Base-by-base conservation (phyloP, 2,329 filamentous ascomycete species). In the Colletotrichum spinosum region DNA sequence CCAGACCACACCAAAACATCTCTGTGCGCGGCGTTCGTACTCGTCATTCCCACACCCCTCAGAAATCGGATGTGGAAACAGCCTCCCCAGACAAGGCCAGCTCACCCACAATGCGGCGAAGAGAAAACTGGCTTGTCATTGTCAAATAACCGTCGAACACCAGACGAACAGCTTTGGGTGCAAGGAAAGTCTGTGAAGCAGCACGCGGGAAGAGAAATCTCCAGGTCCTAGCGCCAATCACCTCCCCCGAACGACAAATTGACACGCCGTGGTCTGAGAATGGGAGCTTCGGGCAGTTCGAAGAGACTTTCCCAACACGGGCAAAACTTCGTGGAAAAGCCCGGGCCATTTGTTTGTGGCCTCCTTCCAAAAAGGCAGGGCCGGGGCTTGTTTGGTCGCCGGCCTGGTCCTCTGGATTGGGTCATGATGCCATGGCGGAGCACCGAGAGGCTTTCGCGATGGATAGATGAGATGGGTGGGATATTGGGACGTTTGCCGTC, bases 201-300 rank as follows among this genome's bases (percentile, higher is more conserved):
- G 6, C 34, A 11, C 34, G 17, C 11, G 13, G 11, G 52, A 61
- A 1, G 8, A 2, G 10, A 15, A 13, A 7, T 17, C 41, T 15
- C 13, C n/a, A 6, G 56, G 58, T 10, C 62, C 13, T 53, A 63
- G 63, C 63, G 52, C 55, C 58, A 58, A 42, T 57, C 48, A 41
- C 35, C 13, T 9, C 48, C 37, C 37, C 34, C n/a, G 13, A 7
- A n/a, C 42, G 37, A 33, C 10, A 5, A 9, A 12, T 10, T 48
- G 37, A 10, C 48, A 51, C 63, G 52, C 41, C 57, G 11, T 39
- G 48, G 48, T 25, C 41, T 37, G 49, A 38, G 39, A 8, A 33
- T 15, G 17, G 41, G 34, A 51, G 55, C 55, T 35, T 13, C n/a
- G 55, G 1, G 25, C 55, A 57, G 11, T 45, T 62, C 33, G 58